Conservation (phyloP, 306 rosid species). For the Alnus rubra region DNA sequence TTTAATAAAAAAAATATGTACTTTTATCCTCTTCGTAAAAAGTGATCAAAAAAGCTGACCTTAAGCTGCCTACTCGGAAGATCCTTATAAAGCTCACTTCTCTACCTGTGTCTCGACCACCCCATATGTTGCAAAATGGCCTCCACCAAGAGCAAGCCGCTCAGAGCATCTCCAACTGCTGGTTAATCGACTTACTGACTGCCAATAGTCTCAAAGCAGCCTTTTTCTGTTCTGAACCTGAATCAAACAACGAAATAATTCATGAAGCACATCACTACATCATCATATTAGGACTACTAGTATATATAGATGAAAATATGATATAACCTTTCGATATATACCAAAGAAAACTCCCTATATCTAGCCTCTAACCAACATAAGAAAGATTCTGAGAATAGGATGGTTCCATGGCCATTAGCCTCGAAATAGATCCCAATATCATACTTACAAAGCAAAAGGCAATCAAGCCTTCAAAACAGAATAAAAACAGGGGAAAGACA, state of each 20-base stretch:
- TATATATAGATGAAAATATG: no score
- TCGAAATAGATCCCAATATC: no score
- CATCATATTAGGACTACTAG: background rate
- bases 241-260: constrained; percentile 29
- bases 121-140: constrained; percentile 68
- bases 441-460: no score
- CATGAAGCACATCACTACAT: constrained; percentile 16
- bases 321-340: no score
- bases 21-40: no score
- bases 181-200: constrained; percentile 75
- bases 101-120: constrained; percentile 81
- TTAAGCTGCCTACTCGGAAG: constrained; percentile 43
- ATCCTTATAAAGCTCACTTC: constrained; percentile 78
- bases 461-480: no score
- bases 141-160: constrained; percentile 90
- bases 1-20: no score
- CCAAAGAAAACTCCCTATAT: no score
- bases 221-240: constrained; percentile 67
- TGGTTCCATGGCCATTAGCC: no score
- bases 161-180: constrained; percentile 93
- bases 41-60: background rate
- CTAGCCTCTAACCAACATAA: no score
- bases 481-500: no score
- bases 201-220: constrained; percentile 81
- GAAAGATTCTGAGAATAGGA: no score